Percentiles rank a stretch among this genome's conserved stretches.
These are phyloP conservation scores for Akanthomyces muscarius DNA, from an alignment of 2,329 filamentous ascomycete genomes.

Conservation along the genomic window DNA sequence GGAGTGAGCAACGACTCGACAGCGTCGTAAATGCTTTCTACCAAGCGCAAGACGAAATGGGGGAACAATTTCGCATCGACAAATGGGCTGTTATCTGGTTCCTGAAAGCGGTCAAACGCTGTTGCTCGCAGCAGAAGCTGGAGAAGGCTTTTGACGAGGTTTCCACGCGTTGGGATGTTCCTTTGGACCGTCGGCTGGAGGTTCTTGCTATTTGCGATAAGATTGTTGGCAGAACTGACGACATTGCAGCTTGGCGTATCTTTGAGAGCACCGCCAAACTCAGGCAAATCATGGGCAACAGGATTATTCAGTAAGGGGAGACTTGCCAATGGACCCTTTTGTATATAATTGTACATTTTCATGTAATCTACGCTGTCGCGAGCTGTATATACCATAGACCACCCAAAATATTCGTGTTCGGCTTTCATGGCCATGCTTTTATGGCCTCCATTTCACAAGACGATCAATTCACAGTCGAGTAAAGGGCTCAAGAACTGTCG, in stretches of 20 bases:
- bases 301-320: not conserved
- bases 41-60: constrained; percentile 45
- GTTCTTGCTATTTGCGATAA: constrained; percentile 11
- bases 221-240: constrained; percentile 8
- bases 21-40: constrained; percentile 64
- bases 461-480: not conserved
- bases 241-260: constrained; percentile 9
- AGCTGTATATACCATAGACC: not conserved
- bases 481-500: not conserved
- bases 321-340: not conserved
- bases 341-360: constrained; percentile 11
- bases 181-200: not conserved
- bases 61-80: constrained; percentile 48
- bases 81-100: constrained; percentile 60
- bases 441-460: not conserved
- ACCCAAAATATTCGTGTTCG: not conserved
- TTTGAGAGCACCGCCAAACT: constrained; percentile 5
- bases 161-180: constrained; percentile 40
- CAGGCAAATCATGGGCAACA: not conserved
- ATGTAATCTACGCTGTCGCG: constrained; percentile 18
- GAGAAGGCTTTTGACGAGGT: constrained; percentile 52
- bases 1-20: constrained; percentile 67
- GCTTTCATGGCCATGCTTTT: not conserved
- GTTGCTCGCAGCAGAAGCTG: constrained; percentile 48
- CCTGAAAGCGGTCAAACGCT: constrained; percentile 61